phyloP scores from a whole-genome alignment of 441 rosid species.

The Pelargonium cotyledonis region DNA sequence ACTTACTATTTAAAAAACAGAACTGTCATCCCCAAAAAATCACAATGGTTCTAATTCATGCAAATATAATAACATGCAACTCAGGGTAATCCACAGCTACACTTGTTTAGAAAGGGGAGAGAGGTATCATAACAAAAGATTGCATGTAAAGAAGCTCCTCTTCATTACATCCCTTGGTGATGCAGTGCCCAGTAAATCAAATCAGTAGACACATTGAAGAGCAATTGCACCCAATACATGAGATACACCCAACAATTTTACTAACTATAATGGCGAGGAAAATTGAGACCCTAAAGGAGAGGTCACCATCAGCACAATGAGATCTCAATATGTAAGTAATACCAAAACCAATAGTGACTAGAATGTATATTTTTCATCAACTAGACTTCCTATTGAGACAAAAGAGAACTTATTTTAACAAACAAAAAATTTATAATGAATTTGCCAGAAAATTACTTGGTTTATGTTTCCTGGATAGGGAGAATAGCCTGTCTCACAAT shows the following conservation, averaged over 20 bases:
- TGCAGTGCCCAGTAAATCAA: too few species aligned
- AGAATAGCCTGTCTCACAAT: slow-evolving; percentile 84
- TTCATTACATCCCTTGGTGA: too few species aligned
- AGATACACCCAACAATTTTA: not conserved
- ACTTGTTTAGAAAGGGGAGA: not conserved
- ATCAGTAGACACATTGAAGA: too few species aligned
- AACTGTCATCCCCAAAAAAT: too few species aligned
- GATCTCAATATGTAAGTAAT: too few species aligned
- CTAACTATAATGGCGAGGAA: not conserved
- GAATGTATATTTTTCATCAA: not conserved
- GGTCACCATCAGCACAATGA: too few species aligned
- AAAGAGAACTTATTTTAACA: not conserved
- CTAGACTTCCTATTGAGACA: not conserved
- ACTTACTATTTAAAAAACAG: too few species aligned
- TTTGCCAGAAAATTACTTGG: slow-evolving; percentile 49
- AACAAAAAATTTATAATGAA: not conserved
- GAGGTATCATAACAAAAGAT: not conserved
- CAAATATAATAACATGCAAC: too few species aligned
- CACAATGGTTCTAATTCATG: too few species aligned
- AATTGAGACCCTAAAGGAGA: not conserved
- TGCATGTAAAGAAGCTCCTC: not conserved
- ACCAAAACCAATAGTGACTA: not conserved
- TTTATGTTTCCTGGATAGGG: slow-evolving; percentile 98
- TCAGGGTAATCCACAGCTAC: not conserved
- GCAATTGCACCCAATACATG: too few species aligned